Evolutionary conservation across 2,329 filamentous ascomycete species (phyloP).

Genomic region (Cercospora janseana): DNA sequence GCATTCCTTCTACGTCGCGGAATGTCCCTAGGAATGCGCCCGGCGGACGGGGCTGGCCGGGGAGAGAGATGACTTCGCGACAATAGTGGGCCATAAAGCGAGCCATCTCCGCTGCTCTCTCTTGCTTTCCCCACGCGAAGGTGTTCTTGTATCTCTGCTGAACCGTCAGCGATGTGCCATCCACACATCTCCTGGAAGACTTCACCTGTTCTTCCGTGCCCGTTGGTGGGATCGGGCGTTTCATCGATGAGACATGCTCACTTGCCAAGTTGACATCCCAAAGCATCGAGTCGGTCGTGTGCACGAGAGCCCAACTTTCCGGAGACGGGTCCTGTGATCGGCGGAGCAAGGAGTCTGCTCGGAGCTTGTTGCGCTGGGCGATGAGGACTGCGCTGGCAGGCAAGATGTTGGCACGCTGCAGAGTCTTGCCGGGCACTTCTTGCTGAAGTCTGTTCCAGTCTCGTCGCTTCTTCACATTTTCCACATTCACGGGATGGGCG

Average conservation of each 20-base stretch:
- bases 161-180: not conserved
- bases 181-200: not conserved
- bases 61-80: slow-evolving; percentile 8
- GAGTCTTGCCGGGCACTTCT: slow-evolving; percentile 6
- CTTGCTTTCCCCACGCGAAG: slow-evolving; percentile 15
- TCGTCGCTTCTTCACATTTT: not conserved
- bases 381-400: slow-evolving; percentile 14
- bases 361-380: slow-evolving; percentile 8
- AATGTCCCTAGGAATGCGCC: slow-evolving; percentile 8
- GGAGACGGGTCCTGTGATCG: not conserved
- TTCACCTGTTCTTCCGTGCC: not conserved
- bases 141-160: not conserved
- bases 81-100: slow-evolving; percentile 15
- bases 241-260: slow-evolving; percentile 1
- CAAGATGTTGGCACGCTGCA: slow-evolving; percentile 5
- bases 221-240: not conserved
- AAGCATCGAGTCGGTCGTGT: not conserved
- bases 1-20: slow-evolving; percentile 5
- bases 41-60: slow-evolving; percentile 3
- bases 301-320: not conserved
- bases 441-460: not conserved
- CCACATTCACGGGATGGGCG: not conserved
- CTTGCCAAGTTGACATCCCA: not conserved
- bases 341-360: not conserved
- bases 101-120: slow-evolving; percentile 15